A percentile compares a stretch with the other conserved stretches of the same genome.
These are phyloP conservation scores for Wickerhamiella spandovensis DNA, from an alignment of 805 yeast species.

Conservation along the genomic window DNA sequence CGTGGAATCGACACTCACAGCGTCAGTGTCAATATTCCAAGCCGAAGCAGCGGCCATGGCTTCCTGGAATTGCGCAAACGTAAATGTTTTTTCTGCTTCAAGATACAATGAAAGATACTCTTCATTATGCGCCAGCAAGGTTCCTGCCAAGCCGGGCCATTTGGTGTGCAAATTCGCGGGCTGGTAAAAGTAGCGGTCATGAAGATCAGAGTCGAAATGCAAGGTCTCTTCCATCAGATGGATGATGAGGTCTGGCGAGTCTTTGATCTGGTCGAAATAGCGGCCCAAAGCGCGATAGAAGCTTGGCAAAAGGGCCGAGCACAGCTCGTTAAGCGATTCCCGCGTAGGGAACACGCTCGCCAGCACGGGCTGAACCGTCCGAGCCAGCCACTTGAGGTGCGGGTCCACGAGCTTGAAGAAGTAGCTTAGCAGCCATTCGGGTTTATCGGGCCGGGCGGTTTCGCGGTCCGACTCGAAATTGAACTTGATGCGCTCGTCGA, in stretches of 20 bases:
- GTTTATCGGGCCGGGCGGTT: conserved; percentile 52
- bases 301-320: conserved; percentile 34
- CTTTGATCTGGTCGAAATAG: conserved; percentile 6
- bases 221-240: conserved; percentile 48
- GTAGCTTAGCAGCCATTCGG: conserved; percentile 56
- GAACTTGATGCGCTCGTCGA: conserved; percentile 39
- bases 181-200: conserved; percentile 33
- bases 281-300: conserved; percentile 7
- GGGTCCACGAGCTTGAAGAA: conserved; percentile 25
- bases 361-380: conserved; percentile 16
- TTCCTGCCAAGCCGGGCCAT: conserved; percentile 35
- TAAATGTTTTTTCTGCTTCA: conserved; percentile 30
- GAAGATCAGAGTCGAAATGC: conserved; percentile 41
- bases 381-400: conserved; percentile 19
- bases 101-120: conserved; percentile 38
- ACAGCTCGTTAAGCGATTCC: conserved; percentile 28
- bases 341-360: conserved; percentile 11
- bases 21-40: conserved; percentile 46
- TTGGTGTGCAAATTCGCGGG: conserved; percentile 24
- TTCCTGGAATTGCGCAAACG: conserved; percentile 12
- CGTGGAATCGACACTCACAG: conserved; percentile 29
- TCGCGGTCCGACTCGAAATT: conserved; percentile 47
- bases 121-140: conserved; percentile 14
- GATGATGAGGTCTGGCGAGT: conserved; percentile 36
- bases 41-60: conserved; percentile 37